phyloP scores from a whole-genome alignment of 2,329 filamentous ascomycete genomes.

The Purpureocillium takamizusanense region DNA sequence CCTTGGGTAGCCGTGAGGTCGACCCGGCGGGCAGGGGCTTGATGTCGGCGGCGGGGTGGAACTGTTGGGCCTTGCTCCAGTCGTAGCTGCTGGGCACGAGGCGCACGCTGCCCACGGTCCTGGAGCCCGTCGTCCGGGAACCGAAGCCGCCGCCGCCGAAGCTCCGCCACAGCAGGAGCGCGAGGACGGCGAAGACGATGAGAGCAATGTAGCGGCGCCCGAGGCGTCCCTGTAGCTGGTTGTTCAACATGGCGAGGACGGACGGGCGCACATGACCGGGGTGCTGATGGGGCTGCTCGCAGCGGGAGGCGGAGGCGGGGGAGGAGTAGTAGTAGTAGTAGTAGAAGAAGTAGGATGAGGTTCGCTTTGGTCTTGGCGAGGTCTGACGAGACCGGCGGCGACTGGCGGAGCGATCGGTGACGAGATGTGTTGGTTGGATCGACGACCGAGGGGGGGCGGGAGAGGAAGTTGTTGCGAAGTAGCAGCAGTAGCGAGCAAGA shows the following conservation, averaged over 20 bases:
- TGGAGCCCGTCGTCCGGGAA: conserved; percentile 8
- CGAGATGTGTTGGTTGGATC: too few species aligned
- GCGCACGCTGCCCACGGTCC: background rate
- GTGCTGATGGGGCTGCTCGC: too few species aligned
- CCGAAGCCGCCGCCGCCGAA: conserved; percentile 10
- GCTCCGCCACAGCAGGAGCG: conserved; percentile 17
- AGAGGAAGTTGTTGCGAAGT: too few species aligned
- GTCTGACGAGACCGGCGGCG: background rate
- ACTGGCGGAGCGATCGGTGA: too few species aligned
- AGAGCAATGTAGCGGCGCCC: conserved; percentile 23
- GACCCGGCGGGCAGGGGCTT: conserved; percentile 24
- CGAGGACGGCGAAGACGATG: conserved; percentile 16
- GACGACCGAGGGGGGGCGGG: too few species aligned
- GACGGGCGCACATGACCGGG: background rate
- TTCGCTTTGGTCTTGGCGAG: too few species aligned
- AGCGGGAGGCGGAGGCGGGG: too few species aligned
- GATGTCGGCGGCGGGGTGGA: conserved; percentile 20
- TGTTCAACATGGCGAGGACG: conserved; percentile 17
- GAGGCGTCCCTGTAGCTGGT: conserved; percentile 19
- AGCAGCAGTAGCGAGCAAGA: too few species aligned
- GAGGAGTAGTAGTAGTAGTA: too few species aligned
- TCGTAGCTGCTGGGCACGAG: conserved; percentile 28
- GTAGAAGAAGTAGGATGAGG: too few species aligned
- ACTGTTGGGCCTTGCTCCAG: conserved; percentile 24
- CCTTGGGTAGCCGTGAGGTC: conserved; percentile 28